Evolutionary conservation across 1,284 basidiomycete genomes (phyloP), one percentile per base, ranked within the genome.

Genomic region (Neotropicomus parvogracilis): DNA sequence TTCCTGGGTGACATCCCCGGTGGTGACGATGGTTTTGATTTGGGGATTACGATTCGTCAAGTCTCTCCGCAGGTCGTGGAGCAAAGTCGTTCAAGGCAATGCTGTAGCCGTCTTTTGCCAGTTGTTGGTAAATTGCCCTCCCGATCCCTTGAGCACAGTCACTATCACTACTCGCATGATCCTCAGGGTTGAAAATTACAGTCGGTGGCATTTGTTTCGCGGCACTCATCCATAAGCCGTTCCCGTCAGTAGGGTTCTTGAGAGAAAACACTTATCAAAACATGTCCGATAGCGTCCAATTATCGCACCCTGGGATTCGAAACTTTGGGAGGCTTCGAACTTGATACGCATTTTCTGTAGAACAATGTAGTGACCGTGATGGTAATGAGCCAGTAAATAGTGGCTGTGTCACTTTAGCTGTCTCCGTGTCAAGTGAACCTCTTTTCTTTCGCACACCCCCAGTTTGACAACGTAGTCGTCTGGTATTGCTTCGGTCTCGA

Each of bases 111-210:
- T 46, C 46, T 29, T 27, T 19, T 11, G 35, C 44, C 17, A 48
- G 35, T 16, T 46, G 43, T 24, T 46, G 20, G 13, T 24, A 35
- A 3, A 49, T 8, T 13, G 31, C 44, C 17, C 44, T 47, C 20
- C 47, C 47, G n/a, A 46, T 46, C 17, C 42, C 47, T n/a, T 16
- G 47, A 10, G 47, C 47, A 13, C 29, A 46, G 17, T 48, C 43
- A 36, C 43, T 27, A 48, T 20, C 14, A 28, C 46, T 3, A 29
- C 24, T 26, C 16, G 44, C 37, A 28, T 26, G 27, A 17, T 10
- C 13, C 24, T 31, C 13, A 32, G 13, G n/a, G 24, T 46, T 6
- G 40, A 34, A 16, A 24, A 24, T 24, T 8, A 8, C 8, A 24
- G 24, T 24, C 24, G 24, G 24, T 24, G 24, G 8, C 8, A 24